These are phyloP conservation scores for Hysterangium stoloniferum DNA, from an alignment of 768 basidiomycete species.

Conservation along the genomic window DNA sequence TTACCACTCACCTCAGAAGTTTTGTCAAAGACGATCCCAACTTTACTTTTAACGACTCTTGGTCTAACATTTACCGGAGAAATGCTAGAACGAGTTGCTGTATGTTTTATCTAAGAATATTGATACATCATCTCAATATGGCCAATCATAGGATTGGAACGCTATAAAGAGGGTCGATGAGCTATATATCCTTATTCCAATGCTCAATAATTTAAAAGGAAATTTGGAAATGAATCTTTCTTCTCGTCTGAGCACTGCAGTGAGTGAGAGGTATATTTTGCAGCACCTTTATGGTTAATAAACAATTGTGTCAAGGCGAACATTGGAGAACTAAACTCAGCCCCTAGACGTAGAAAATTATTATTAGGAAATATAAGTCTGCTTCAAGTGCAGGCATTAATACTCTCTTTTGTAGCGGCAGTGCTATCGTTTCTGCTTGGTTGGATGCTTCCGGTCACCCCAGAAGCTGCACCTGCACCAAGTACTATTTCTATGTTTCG, in stretches of 20 bases:
- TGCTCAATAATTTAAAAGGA: slow-evolving; percentile 93
- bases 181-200: slow-evolving; percentile 93
- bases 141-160: slow-evolving; percentile 57
- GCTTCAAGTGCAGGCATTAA: slow-evolving; percentile 88
- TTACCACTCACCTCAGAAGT: not conserved
- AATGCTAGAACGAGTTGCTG: slow-evolving; percentile 79
- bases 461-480: slow-evolving; percentile 11
- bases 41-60: slow-evolving; percentile 73
- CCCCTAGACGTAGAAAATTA: slow-evolving; percentile 49
- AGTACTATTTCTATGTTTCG: not conserved
- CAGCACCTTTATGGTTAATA: not conserved
- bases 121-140: not conserved
- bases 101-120: slow-evolving; percentile 26
- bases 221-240: slow-evolving; percentile 99
- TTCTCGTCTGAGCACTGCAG: slow-evolving; percentile 88
- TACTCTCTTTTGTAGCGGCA: slow-evolving; percentile 83
- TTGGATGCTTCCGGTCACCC: slow-evolving; percentile 40
- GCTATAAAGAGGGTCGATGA: slow-evolving; percentile 90
- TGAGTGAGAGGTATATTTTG: slow-evolving; percentile 12
- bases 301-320: slow-evolving; percentile 41
- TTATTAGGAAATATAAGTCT: slow-evolving; percentile 78
- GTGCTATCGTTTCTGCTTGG: slow-evolving; percentile 70
- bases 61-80: slow-evolving; percentile 89
- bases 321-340: slow-evolving; percentile 82
- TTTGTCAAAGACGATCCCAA: slow-evolving; percentile 66